Evolutionary conservation across 2,329 filamentous ascomycete species (phyloP), one percentile per base, ranked within the genome.

Genomic region (Curvularia lunata): DNA sequence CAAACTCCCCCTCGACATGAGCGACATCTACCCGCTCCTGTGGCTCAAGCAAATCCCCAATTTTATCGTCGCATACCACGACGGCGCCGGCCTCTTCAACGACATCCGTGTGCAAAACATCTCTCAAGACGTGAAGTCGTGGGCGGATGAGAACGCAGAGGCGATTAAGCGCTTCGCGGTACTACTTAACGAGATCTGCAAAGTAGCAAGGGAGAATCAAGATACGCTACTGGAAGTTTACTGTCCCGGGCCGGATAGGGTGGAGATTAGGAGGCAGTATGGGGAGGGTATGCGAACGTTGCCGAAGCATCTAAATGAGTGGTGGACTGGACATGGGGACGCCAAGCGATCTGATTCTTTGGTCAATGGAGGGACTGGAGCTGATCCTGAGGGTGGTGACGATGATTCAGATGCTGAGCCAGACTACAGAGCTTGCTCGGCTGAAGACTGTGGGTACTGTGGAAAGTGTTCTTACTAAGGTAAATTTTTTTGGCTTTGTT

Each of bases 41-140:
- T 86, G 83, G 83, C 41, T 82, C 13, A 72, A 77, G 21, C 84
- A 85, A 61, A 80, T 81, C 25, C 78, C 80, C 0, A 83, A 81
- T 53, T 82, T 85, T 56, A 71, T 85, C 32, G 61, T 85, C 19
- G 84, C 82, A 0, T 83, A 80, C 56, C 83, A 86, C 63, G 59
- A 78, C 8, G 65, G 54, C 6, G 77, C 77, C 5, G 74, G 73
- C 2, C 32, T 75, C 0, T 85, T 85, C 63, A 51, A 77, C 16
- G 71, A 81, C 13, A 76, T 82, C 37, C 65, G 59, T n/a, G 67
- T 80, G 7, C 64, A 67, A 16, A 66, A 83, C 54, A 67, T 81
- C n/a, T 65, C 67, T 1, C 41, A 71, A 9, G 67, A 76, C 5
- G 53, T 83, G 0, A 45, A 68, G 10, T 46, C 65, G 2, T 85